Conservation (phyloP, 139 green algal species). For the Spirogloea muscicola region DNA sequence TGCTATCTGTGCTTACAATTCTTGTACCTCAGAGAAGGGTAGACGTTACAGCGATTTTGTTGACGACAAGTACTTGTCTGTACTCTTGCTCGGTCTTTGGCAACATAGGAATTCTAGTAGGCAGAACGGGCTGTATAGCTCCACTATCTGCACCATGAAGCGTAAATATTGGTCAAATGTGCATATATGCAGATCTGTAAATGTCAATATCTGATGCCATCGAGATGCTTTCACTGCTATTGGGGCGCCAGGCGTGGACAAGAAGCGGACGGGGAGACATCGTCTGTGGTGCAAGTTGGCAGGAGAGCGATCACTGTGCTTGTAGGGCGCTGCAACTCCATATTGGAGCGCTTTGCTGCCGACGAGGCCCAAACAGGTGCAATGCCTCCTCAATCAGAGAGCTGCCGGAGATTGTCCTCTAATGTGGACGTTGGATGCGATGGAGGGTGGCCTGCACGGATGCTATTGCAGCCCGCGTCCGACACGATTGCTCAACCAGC, state of each 20-base stretch:
- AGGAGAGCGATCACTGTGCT: conserved; percentile 68
- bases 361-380: too few relatives aligned
- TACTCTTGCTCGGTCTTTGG: not conserved
- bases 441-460: too few relatives aligned
- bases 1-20: too few relatives aligned
- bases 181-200: not conserved
- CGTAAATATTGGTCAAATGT: not conserved
- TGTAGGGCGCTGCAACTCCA: conserved; percentile 57
- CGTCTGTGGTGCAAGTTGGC: conserved; percentile 50
- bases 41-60: too few relatives aligned
- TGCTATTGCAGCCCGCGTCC: too few relatives aligned
- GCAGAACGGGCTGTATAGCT: not conserved
- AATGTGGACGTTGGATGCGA: too few relatives aligned
- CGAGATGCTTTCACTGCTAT: too few relatives aligned
- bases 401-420: too few relatives aligned
- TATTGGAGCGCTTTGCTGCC: conserved; percentile 56
- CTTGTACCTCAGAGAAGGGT: too few relatives aligned
- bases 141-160: not conserved
- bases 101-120: not conserved
- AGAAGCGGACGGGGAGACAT: not conserved
- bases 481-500: too few relatives aligned
- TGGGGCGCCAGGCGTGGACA: conserved; percentile 19
- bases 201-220: not conserved
- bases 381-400: too few relatives aligned
- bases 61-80: too few relatives aligned